Conservation (phyloP, 306 rosid genomes). For the Inga oerstediana region DNA sequence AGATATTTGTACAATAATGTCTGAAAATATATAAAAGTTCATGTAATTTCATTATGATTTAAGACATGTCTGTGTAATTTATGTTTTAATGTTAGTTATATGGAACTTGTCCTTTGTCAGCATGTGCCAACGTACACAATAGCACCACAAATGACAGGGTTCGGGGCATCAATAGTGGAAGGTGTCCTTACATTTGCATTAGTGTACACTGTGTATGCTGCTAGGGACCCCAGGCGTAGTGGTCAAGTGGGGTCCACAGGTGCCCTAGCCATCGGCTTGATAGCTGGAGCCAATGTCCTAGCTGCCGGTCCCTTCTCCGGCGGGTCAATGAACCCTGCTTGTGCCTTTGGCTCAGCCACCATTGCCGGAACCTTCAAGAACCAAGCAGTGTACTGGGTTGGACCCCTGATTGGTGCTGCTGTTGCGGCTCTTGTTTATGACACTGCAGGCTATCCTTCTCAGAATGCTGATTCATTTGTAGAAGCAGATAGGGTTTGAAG, state of each 20-base stretch:
- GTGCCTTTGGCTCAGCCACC: constrained; percentile 80
- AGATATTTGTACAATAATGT: background rate
- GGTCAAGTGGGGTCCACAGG: constrained; percentile 58
- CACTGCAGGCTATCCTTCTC: constrained; percentile 53
- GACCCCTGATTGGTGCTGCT: constrained; percentile 83
- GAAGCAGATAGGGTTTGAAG: constrained; percentile 46
- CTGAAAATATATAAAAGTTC: background rate
- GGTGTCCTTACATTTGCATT: constrained; percentile 69
- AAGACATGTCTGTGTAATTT: background rate
- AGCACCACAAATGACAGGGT: constrained; percentile 87
- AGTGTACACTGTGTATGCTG: constrained; percentile 76
- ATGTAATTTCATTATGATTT: background rate
- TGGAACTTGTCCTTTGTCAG: constrained; percentile 28
- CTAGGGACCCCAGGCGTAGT: constrained; percentile 65
- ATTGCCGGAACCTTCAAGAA: constrained; percentile 74
- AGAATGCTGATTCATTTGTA: constrained; percentile 32
- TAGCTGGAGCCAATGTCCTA: constrained; percentile 68
- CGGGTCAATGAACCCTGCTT: constrained; percentile 87
- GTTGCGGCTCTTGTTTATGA: constrained; percentile 79
- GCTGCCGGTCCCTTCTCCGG: constrained; percentile 88
- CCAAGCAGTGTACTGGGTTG: constrained; percentile 94
- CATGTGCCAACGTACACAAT: constrained; percentile 65
- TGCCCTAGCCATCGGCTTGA: constrained; percentile 60
- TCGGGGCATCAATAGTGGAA: constrained; percentile 87
- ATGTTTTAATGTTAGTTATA: background rate